A percentile compares a stretch with the other conserved stretches of the same genome.
Evolutionary conservation across 129 eudicot species (phyloP).

Genomic region (Calendula officinalis): DNA sequence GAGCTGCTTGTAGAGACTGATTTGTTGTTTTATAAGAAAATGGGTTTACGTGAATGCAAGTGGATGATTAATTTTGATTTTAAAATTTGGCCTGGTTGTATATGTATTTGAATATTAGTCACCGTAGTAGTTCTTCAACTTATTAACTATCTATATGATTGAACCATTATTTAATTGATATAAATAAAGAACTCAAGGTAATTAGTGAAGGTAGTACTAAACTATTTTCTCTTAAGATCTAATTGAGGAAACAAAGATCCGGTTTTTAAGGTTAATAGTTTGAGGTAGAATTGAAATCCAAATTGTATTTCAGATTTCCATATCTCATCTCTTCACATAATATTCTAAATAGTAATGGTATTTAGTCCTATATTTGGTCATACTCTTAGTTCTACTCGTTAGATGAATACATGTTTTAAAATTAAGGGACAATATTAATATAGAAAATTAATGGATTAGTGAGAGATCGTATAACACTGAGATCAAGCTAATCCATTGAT

Average conservation of each 20-base stretch:
- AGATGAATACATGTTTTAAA: too few relatives aligned
- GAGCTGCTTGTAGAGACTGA: background rate
- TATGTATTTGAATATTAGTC: background rate
- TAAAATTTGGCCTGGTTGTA: constrained; percentile 21
- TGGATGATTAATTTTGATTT: constrained; percentile 18
- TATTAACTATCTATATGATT: constrained; percentile 4
- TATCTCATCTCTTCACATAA: too few relatives aligned
- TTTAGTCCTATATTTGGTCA: too few relatives aligned
- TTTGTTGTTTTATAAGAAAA: background rate
- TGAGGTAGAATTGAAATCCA: too few relatives aligned
- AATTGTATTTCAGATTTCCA: too few relatives aligned
- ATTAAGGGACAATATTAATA: too few relatives aligned
- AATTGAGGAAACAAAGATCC: background rate
- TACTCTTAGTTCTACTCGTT: too few relatives aligned
- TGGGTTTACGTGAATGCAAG: constrained; percentile 12
- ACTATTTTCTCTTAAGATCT: background rate
- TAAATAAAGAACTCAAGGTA: background rate
- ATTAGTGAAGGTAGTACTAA: background rate
- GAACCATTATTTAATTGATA: background rate
- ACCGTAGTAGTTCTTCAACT: background rate
- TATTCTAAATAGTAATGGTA: too few relatives aligned
- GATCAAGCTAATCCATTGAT: too few relatives aligned
- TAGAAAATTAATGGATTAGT: too few relatives aligned
- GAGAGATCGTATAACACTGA: too few relatives aligned
- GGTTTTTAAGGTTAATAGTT: background rate